These are phyloP conservation scores for Suillus fuscotomentosus DNA, from an alignment of 768 basidiomycete genomes.

Conservation along the genomic window DNA sequence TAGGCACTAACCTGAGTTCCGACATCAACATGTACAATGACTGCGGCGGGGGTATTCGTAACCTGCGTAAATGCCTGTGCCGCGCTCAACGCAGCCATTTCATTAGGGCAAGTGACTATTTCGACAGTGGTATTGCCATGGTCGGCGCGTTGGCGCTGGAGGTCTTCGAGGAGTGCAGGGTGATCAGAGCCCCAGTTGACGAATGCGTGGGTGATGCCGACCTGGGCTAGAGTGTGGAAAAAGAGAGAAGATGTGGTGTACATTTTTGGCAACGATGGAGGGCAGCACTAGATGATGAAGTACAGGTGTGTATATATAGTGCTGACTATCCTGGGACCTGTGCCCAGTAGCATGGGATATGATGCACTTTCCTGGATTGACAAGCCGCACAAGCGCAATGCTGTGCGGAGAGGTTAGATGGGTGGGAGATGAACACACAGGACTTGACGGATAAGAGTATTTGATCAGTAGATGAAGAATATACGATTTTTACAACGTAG, in stretches of 20 bases:
- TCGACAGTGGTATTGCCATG: constrained; percentile 39
- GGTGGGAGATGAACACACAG: constrained; percentile 1
- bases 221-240: constrained; percentile 49
- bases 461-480: neutral
- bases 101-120: constrained; percentile 70
- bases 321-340: neutral
- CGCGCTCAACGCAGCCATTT: constrained; percentile 72
- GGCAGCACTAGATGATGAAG: no score
- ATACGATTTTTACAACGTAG: neutral
- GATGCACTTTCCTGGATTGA: neutral
- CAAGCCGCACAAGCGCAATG: neutral
- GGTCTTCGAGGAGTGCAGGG: constrained; percentile 67
- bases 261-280: constrained; percentile 26
- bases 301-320: neutral
- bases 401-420: neutral
- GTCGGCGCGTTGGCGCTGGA: constrained; percentile 50
- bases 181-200: constrained; percentile 82
- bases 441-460: neutral
- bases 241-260: constrained; percentile 64
- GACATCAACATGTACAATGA: constrained; percentile 74
- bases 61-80: constrained; percentile 72
- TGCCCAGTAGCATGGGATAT: neutral
- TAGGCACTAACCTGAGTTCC: constrained; percentile 53
- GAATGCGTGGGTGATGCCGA: constrained; percentile 66
- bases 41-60: constrained; percentile 64